These are phyloP conservation scores for Hypoxylon lienhwacheense DNA, from an alignment of 495 filamentous ascomycete species.

Conservation along the genomic window DNA sequence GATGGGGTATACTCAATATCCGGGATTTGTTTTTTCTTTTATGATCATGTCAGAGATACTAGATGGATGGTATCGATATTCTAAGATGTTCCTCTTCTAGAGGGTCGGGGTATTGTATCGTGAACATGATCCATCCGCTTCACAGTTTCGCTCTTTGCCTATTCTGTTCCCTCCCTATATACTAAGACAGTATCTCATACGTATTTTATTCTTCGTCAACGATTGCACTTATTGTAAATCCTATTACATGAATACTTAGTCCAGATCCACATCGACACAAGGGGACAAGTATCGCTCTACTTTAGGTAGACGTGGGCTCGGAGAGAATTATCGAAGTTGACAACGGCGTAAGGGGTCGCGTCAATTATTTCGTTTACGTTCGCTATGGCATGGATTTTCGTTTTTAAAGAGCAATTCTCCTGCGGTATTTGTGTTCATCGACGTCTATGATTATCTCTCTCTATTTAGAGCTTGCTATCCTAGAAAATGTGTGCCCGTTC, in stretches of 20 bases:
- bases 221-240: not conserved
- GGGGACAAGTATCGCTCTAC: not conserved
- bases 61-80: no score
- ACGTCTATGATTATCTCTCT: not conserved
- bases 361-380: not conserved
- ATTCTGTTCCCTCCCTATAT: no score
- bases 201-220: not conserved
- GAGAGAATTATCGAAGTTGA: slow-evolving; percentile 4
- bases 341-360: not conserved
- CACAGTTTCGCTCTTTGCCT: no score
- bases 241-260: not conserved
- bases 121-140: no score
- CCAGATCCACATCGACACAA: not conserved
- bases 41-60: no score
- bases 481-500: not conserved
- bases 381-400: not conserved
- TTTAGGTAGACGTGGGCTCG: not conserved
- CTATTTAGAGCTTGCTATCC: not conserved
- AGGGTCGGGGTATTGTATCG: no score
- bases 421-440: not conserved
- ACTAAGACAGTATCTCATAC: slow-evolving; percentile 1
- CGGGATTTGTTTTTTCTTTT: no score
- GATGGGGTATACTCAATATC: no score
- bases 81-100: no score
- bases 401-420: not conserved